Percentiles rank a stretch among this genome's conserved stretches.
Evolutionary conservation across 345 rosid genomes (phyloP).

Genomic region (Syzygium grande): DNA sequence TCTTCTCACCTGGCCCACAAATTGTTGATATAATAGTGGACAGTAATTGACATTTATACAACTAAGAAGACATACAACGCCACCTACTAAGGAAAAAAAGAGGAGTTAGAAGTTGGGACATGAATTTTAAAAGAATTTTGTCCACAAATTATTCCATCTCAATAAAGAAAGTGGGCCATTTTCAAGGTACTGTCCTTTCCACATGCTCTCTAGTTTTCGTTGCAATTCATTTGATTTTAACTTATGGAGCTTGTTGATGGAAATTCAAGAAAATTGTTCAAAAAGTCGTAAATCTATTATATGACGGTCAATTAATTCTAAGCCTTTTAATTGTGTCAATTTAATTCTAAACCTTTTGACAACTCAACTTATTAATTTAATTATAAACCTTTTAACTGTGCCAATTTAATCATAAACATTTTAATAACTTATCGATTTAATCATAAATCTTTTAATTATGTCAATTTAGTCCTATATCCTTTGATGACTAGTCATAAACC

Average conservation of each 20-base stretch:
- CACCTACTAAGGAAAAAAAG: not conserved
- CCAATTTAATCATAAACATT: no score
- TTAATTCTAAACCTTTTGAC: no score
- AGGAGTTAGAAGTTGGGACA: not conserved
- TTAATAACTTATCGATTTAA: no score
- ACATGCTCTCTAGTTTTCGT: not conserved
- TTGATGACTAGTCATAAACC: no score
- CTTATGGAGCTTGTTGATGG: not conserved
- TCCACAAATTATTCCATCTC: slow-evolving; percentile 15
- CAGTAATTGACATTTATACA: not conserved
- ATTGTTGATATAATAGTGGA: not conserved
- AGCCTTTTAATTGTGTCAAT: no score
- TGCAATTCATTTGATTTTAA: not conserved
- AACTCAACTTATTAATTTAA: no score
- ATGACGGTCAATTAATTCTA: no score
- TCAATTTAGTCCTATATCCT: no score
- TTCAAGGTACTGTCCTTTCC: not conserved
- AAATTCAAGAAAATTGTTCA: not conserved
- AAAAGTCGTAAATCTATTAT: no score
- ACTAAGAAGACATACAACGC: not conserved
- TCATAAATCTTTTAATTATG: no score
- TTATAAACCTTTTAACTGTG: no score
- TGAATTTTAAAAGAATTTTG: not conserved
- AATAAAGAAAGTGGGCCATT: slow-evolving; percentile 29
- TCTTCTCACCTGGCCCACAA: not conserved